Evolutionary conservation across 2,329 filamentous ascomycete genomes (phyloP), one percentile per base, ranked within the genome.

Genomic region (Celoporthe dispersa): DNA sequence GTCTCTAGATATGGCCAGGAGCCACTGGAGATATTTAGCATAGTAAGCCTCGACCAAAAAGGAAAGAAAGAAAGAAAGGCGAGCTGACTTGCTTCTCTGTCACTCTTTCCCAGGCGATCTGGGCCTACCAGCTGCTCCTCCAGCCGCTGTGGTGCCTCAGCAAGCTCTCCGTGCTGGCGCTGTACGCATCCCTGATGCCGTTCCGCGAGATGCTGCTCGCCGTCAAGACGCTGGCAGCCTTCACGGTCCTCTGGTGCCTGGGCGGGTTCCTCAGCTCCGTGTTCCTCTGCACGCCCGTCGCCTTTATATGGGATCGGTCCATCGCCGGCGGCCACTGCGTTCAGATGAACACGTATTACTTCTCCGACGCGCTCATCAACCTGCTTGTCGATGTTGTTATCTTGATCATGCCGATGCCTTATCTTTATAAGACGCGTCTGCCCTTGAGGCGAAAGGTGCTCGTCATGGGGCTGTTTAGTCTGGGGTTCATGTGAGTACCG

Each of bases 161-260:
- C 33, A 60, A 60, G 22, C 57, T 60, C 19, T 60, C 57, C 31
- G 33, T 60, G 33, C 33, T 60, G 57, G 57, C 57, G 9, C 57
- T 60, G 22, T 60, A 60, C 33, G 7, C 31, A n/a, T n/a, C 33
- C 22, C 33, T 60, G 31, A 60, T 60, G 57, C 57, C 57, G 19
- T 60, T 37, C 57, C 57, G 33, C 33, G 33, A 37, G 33, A 37
- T 60, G 31, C 33, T 60, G 31, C 22, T 60, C 31, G 57, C 57
- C 33, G 57, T 37, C 25, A 60, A 37, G 22, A 60, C 33, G 31
- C 31, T 60, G 33, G 57, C 19, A 22, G 57, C 12, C 19, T 14
- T 60, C 31, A 60, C 57, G 1, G 11, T 37, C 7, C 57, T 60
- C 22, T 60, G 31, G 31, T n/a, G 57, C 33, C 33, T 31, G 7